These are phyloP conservation scores for Musa acuminata DNA, from an alignment of 176 grass and related monocot species.

Conservation along the genomic window DNA sequence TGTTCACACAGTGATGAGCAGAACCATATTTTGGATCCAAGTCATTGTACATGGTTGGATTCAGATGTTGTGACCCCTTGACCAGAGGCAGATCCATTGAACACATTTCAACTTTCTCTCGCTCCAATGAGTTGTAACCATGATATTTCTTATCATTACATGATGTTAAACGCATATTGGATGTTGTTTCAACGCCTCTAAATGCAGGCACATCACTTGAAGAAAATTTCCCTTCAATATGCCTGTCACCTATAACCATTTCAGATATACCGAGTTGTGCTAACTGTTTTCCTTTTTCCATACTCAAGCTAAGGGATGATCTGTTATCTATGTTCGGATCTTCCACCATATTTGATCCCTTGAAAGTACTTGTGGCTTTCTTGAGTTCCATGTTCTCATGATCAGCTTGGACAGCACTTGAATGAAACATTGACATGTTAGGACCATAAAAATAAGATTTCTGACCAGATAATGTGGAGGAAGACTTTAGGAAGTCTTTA, in stretches of 20 bases:
- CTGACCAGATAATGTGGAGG: background rate
- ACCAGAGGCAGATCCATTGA: background rate
- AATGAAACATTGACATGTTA: no score
- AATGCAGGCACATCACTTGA: background rate
- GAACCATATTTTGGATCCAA: constrained; percentile 2
- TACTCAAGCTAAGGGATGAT: background rate
- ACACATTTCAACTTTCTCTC: background rate
- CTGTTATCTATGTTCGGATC: background rate
- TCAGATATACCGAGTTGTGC: background rate
- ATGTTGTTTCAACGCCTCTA: background rate
- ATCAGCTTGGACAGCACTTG: background rate
- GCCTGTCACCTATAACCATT: background rate
- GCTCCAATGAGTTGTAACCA: background rate
- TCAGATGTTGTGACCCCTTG: background rate
- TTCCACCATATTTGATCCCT: background rate
- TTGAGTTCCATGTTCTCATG: background rate
- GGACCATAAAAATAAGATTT: background rate
- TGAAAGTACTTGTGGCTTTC: background rate
- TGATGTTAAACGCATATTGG: background rate
- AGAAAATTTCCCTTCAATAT: background rate
- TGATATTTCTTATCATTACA: background rate
- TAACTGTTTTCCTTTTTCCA: background rate
- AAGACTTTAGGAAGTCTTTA: background rate
- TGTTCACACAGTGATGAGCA: constrained; percentile 21
- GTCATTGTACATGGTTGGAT: constrained; percentile 5